Base-by-base conservation (phyloP, 2,329 filamentous ascomycete species). In the Fusarium brevicatenulatum region DNA sequence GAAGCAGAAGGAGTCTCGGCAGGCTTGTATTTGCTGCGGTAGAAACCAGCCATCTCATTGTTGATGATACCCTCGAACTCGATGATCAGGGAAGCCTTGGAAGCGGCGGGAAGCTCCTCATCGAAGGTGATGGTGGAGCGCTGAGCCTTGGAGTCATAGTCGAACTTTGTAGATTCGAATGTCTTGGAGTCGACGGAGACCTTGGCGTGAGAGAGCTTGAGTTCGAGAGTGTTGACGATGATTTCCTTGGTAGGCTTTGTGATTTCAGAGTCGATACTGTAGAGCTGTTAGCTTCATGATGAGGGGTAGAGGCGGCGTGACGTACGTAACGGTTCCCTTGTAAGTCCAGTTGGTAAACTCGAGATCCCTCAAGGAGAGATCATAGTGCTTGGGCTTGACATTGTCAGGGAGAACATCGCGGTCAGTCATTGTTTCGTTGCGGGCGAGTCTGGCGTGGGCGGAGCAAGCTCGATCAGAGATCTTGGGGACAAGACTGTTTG, bases 21-120 rank as follows among this genome's bases (percentile, higher is more conserved):
- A 23, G 95, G 94, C 86, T 94, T 97, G 84, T 99, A 99, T 85
- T 96, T 95, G 79, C 93, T 95, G 74, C 95, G 91, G 83, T 96
- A 97, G 86, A 97, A 97, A 44, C 95, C 95, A 66, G 93, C 92
- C 94, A 97, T 97, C 73, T 92, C 90, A 80, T 94, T 93, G 86
- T 97, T 97, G 83, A 97, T 92, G 66, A 88, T 91, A 68, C 94
- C 95, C 77, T 92, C 88, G 79, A 96, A 97, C 25, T 90, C 87
- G 79, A 97, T 89, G 52, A 87, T 85, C 46, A 97, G 82, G 9
- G 86, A 80, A 30, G 92, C 91, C 80, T 93, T 90, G 67, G 91
- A 86, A 30, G 91, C 88, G 37, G 89, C 85, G 23, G 91, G 88
- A 39, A 98, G 85, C 78, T 93, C 91, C 73, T 93, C 86, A 39